phyloP scores from a whole-genome alignment of 352 stramenopile genomes.

The Phytophthora ohioensis region DNA sequence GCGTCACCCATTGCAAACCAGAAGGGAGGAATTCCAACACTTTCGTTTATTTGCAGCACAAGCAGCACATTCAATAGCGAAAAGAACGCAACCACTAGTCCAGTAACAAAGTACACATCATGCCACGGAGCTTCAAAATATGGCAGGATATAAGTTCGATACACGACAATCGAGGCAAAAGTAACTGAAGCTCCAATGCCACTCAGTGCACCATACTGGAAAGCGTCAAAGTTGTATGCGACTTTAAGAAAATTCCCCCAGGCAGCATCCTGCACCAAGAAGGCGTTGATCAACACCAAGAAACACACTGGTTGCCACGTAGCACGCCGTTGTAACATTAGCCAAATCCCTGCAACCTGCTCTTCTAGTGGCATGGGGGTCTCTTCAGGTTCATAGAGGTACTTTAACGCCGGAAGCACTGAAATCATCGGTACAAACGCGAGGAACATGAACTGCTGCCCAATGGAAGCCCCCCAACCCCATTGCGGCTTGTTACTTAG shows the following conservation, averaged over 20 bases:
- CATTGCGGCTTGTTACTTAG: slow-evolving; percentile 68
- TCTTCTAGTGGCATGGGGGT: slow-evolving; percentile 35
- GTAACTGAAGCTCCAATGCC: slow-evolving; percentile 76
- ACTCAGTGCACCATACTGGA: slow-evolving; percentile 79
- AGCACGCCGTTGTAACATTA: slow-evolving; percentile 72
- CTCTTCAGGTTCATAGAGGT: slow-evolving; percentile 63
- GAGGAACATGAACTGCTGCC: slow-evolving; percentile 69
- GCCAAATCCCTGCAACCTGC: slow-evolving; percentile 57
- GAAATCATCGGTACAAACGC: slow-evolving; percentile 65
- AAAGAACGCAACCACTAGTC: slow-evolving; percentile 64
- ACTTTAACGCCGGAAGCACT: slow-evolving; percentile 63
- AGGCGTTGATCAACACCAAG: slow-evolving; percentile 66
- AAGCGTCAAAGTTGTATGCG: slow-evolving; percentile 74
- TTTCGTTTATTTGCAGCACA: slow-evolving; percentile 71
- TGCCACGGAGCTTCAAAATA: slow-evolving; percentile 63
- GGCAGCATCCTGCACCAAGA: slow-evolving; percentile 77
- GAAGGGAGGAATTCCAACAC: slow-evolving; percentile 65
- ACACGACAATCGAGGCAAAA: slow-evolving; percentile 65
- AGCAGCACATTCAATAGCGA: slow-evolving; percentile 80
- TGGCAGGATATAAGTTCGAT: slow-evolving; percentile 57
- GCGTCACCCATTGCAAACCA: slow-evolving; percentile 83
- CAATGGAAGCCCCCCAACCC: slow-evolving; percentile 68
- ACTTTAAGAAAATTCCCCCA: slow-evolving; percentile 87
- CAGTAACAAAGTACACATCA: slow-evolving; percentile 70
- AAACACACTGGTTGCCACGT: slow-evolving; percentile 85